A percentile compares a stretch with the other conserved stretches of the same genome.
These are phyloP conservation scores for Mortierella sp. DNA, from an alignment of 371 early-diverging fungal species.

Conservation along the genomic window DNA sequence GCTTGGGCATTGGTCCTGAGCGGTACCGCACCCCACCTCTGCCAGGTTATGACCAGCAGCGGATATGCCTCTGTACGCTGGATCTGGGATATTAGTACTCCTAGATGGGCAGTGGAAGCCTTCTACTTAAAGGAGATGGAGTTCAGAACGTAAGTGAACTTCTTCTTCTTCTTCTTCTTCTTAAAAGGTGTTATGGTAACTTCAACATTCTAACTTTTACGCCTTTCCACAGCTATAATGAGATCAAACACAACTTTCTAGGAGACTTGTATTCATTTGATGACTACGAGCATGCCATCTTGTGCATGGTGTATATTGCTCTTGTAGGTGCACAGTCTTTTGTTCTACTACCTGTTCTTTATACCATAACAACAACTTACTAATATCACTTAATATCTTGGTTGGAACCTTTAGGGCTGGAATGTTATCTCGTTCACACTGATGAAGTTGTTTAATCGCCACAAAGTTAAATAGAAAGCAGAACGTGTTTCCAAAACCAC, in stretches of 20 bases:
- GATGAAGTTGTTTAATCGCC: slow-evolving; percentile 33
- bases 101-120: slow-evolving; percentile 54
- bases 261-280: slow-evolving; percentile 47
- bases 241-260: slow-evolving; percentile 37
- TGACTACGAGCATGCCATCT: slow-evolving; percentile 31
- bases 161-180: background rate
- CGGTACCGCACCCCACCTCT: slow-evolving; percentile 41
- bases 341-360: background rate
- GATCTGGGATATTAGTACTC: slow-evolving; percentile 46
- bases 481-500: no score
- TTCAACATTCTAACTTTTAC: background rate
- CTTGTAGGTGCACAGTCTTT: background rate
- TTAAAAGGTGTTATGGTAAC: background rate
- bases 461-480: slow-evolving; percentile 28
- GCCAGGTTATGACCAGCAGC: slow-evolving; percentile 33
- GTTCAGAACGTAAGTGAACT: slow-evolving; percentile 34
- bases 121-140: slow-evolving; percentile 55
- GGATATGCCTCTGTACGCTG: slow-evolving; percentile 39
- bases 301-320: slow-evolving; percentile 47
- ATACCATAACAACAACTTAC: no score
- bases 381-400: no score
- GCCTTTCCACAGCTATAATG: slow-evolving; percentile 37
- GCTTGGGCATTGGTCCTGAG: slow-evolving; percentile 60
- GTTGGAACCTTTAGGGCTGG: slow-evolving; percentile 23
- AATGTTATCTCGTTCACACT: slow-evolving; percentile 15